A percentile compares a stretch with the other conserved stretches of the same genome.
Conservation (phyloP, 495 filamentous ascomycete genomes). For the Aspergillus asperescens region DNA sequence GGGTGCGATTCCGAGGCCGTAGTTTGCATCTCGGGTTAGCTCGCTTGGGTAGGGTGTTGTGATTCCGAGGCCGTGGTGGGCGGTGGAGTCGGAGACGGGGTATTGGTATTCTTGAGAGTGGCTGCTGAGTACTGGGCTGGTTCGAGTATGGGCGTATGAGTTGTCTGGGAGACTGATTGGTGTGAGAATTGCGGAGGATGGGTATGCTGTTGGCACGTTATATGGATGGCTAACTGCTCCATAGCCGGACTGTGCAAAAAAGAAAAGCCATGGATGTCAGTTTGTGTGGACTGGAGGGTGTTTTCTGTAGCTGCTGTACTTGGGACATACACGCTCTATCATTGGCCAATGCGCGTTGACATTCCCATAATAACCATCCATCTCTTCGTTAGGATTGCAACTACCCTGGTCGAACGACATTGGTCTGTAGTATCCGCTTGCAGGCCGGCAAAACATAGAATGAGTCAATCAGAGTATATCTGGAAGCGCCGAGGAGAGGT, state of each 20-base stretch:
- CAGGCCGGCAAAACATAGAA: conserved; percentile 20
- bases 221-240: conserved; percentile 30
- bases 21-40: conserved; percentile 22
- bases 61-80: conserved; percentile 38
- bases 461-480: conserved; percentile 13
- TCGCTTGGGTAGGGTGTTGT: conserved; percentile 33
- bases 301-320: not conserved
- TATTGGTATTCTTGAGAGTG: conserved; percentile 40
- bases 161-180: conserved; percentile 41
- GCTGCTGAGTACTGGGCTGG: conserved; percentile 38
- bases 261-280: conserved; percentile 12
- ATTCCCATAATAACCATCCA: conserved; percentile 29
- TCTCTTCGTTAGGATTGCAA: conserved; percentile 24
- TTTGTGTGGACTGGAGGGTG: conserved; percentile 11
- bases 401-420: conserved; percentile 26
- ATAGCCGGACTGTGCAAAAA: conserved; percentile 30
- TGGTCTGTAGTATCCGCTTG: conserved; percentile 16
- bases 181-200: conserved; percentile 27
- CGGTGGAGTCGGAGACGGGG: conserved; percentile 24
- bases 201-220: conserved; percentile 30
- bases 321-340: conserved; percentile 32
- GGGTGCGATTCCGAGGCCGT: conserved; percentile 22
- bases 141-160: conserved; percentile 25
- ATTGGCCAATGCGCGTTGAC: conserved; percentile 30
- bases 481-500: conserved; percentile 4